These are phyloP conservation scores for Amauroascus verrucosus DNA, from an alignment of 2,329 filamentous ascomycete species.

Conservation along the genomic window DNA sequence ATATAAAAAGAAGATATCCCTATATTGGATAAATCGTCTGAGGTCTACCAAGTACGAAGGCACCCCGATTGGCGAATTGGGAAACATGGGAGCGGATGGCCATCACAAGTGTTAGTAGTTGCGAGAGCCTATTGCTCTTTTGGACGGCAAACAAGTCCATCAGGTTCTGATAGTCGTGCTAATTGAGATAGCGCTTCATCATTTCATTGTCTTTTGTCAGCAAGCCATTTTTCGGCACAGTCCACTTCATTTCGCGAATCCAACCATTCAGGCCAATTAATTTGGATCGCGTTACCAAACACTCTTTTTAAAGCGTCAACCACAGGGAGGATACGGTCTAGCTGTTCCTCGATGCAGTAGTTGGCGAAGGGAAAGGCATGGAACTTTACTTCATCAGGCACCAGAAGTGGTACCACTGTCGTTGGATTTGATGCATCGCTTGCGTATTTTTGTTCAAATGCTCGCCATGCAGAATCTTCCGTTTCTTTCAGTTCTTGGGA, in stretches of 20 bases:
- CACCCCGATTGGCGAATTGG: no score
- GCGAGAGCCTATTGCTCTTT: not conserved
- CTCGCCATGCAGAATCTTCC: not conserved
- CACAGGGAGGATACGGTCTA: not conserved
- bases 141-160: not conserved
- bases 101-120: no score
- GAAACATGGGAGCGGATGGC: no score
- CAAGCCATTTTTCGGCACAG: not conserved
- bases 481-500: not conserved
- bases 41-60: no score
- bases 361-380: not conserved
- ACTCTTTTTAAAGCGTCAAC: not conserved
- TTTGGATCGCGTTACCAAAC: not conserved
- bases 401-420: not conserved
- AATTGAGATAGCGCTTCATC: not conserved
- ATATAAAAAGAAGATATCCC: no score
- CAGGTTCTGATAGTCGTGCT: not conserved
- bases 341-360: not conserved
- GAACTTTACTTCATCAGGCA: not conserved
- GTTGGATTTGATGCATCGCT: no score
- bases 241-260: not conserved
- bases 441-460: not conserved
- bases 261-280: slow-evolving; percentile 1
- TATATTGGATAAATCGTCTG: no score
- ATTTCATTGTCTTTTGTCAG: not conserved